Conservation (phyloP, 164 flowering plant species). For the Houttuynia cordata region DNA sequence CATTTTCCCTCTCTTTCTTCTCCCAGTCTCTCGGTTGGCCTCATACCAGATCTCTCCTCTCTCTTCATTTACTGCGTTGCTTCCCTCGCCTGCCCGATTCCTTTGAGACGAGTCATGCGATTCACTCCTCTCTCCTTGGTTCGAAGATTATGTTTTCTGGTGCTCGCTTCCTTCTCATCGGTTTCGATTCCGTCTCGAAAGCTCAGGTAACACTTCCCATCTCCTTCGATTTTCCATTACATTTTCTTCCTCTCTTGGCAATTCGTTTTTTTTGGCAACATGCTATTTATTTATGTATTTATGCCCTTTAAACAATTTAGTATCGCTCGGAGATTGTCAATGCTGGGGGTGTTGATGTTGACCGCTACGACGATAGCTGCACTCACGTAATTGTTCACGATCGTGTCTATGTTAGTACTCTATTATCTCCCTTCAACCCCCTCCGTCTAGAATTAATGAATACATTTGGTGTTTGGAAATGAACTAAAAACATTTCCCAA, state of each 20-base stretch:
- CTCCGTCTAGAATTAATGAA: too few relatives aligned
- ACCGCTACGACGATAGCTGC: slow-evolving; percentile 35
- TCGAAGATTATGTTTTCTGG: slow-evolving; percentile 24
- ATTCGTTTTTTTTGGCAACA: background rate
- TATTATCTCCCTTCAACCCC: too few relatives aligned
- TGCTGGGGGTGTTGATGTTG: slow-evolving; percentile 64
- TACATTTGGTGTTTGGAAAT: too few relatives aligned
- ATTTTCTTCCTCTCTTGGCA: background rate
- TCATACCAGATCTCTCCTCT: too few relatives aligned
- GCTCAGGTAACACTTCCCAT: slow-evolving; percentile 15
- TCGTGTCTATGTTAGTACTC: slow-evolving; percentile 17
- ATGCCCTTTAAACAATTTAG: slow-evolving; percentile 24
- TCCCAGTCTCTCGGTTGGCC: too few relatives aligned
- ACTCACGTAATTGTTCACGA: slow-evolving; percentile 74
- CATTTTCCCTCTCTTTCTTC: background rate
- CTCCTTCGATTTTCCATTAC: background rate
- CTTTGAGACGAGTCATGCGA: too few relatives aligned
- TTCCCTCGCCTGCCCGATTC: too few relatives aligned
- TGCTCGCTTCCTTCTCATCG: slow-evolving; percentile 50
- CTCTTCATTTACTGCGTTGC: too few relatives aligned
- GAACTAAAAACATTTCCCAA: too few relatives aligned
- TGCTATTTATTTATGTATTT: background rate
- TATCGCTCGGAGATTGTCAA: slow-evolving; percentile 42
- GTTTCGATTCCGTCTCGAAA: too few relatives aligned
- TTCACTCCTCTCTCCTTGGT: background rate